Conservation (phyloP, 768 basidiomycete species). For the Calocera cornea region DNA sequence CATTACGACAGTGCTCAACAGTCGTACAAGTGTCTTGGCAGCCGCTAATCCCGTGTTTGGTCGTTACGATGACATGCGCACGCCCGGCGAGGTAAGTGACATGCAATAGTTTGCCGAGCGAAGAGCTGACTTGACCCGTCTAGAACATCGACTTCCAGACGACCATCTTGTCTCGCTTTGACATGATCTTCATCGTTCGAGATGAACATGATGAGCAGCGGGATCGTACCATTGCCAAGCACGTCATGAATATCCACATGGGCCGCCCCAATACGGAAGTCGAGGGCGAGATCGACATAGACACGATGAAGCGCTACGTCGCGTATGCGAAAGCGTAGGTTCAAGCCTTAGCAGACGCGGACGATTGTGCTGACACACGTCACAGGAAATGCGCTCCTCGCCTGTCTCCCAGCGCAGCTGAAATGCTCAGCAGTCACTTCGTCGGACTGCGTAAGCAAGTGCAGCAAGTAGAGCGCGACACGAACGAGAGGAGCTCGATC, state of each 20-base stretch:
- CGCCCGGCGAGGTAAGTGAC: slow-evolving; percentile 69
- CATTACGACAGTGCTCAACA: slow-evolving; percentile 94
- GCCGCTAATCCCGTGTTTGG: slow-evolving; percentile 98
- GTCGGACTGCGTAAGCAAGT: slow-evolving; percentile 86
- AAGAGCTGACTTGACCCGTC: background rate
- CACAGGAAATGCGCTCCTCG: slow-evolving; percentile 90
- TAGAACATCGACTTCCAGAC: slow-evolving; percentile 96
- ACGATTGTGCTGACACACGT: background rate
- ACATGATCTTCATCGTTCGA: slow-evolving; percentile 99
- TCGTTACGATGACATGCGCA: slow-evolving; percentile 90
- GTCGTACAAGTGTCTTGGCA: slow-evolving; percentile 86
- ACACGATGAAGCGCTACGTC: slow-evolving; percentile 97
- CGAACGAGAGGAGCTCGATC: slow-evolving; percentile 93
- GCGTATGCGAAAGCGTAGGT: slow-evolving; percentile 86
- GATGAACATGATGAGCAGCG: slow-evolving; percentile 93
- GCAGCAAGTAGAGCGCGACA: slow-evolving; percentile 89
- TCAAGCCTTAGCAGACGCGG: background rate
- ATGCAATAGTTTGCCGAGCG: background rate
- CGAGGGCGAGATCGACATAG: slow-evolving; percentile 82
- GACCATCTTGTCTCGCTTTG: slow-evolving; percentile 94
- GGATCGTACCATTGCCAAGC: slow-evolving; percentile 90
- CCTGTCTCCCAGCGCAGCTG: slow-evolving; percentile 82
- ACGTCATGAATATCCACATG: slow-evolving; percentile 99
- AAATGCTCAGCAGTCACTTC: slow-evolving; percentile 93
- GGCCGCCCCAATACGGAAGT: slow-evolving; percentile 65